Evolutionary conservation across 768 basidiomycete genomes (phyloP), one percentile per base, ranked within the genome.

Genomic region (Trametes coccinea): DNA sequence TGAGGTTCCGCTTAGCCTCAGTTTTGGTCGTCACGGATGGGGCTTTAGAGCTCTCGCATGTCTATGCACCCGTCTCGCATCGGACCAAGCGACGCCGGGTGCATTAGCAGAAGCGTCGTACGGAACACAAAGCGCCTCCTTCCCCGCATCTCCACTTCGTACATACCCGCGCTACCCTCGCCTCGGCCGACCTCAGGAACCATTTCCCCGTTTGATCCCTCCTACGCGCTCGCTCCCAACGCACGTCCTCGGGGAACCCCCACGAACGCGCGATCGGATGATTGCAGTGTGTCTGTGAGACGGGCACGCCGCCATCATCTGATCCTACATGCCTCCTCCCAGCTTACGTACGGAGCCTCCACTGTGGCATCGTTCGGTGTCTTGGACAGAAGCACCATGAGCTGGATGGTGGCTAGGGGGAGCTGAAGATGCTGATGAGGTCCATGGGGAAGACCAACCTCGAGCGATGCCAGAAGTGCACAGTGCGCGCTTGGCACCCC

Each of bases 271-370:
- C 56, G 56, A 31, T 58, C 56, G 37, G 51, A 53, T 60, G 59
- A 53, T 31, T 43, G 60, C 53, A 47, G 54, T 49, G 60, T 55
- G 60, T 41, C 53, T 61, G 53, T 50, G 53, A 56, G 54, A 61
- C 60, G 53, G 40, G 31, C 60, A 54, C 53, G 60, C 31, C 17
- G 30, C 31, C 41, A 22, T 61, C 60, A 61, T 55, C 40, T 56
- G 60, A 61, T 45, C 53, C 40, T 17, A 16, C 47, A 41, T 39
- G 37, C 48, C 39, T 40, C 53, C 33, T 22, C 31, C 47, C 22
- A 33, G 48, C 60, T 61, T 54, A 61, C 60, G 60, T 60, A 60
- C 41, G 16, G 60, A 53, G 47, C 53, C 29, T 40, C 34, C 40
- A 16, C 27, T 39, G 33, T 39, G 41, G 41, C n/a, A 16, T 43